Conservation (phyloP, 2,329 filamentous ascomycete species). For the Sarocladium kiliense region DNA sequence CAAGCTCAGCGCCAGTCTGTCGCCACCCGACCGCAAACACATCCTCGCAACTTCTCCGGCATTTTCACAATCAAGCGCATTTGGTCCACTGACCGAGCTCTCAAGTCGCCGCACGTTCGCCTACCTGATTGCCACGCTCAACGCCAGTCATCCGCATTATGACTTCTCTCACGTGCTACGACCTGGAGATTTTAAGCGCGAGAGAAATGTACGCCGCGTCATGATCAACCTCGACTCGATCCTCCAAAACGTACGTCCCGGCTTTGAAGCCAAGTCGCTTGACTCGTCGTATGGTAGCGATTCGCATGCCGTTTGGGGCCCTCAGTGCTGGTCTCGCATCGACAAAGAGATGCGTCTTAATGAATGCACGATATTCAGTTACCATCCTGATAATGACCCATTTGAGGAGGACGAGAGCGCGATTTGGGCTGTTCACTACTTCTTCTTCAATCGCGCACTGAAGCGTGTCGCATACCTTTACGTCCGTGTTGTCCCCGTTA, state of each 20-base stretch:
- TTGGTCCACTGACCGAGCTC: conserved; percentile 82
- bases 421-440: conserved; percentile 94
- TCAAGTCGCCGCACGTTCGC: conserved; percentile 89
- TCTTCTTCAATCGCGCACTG: conserved; percentile 90
- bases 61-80: conserved; percentile 81
- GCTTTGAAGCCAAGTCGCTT: conserved; percentile 40
- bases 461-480: conserved; percentile 95
- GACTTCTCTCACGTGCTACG: conserved; percentile 92
- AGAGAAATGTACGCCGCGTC: conserved; percentile 72
- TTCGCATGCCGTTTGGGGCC: conserved; percentile 69
- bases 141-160: conserved; percentile 86
- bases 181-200: conserved; percentile 83
- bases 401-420: conserved; percentile 89
- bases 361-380: conserved; percentile 85
- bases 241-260: conserved; percentile 77
- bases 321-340: conserved; percentile 85
- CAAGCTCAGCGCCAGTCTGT: conserved; percentile 79
- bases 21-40: conserved; percentile 71
- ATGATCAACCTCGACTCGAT: conserved; percentile 87
- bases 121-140: conserved; percentile 92
- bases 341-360: conserved; percentile 92
- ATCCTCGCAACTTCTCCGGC: conserved; percentile 62
- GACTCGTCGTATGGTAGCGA: conserved; percentile 35
- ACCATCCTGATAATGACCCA: conserved; percentile 82
- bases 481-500: conserved; percentile 78